phyloP scores from a whole-genome alignment of 768 basidiomycete genomes.

The Pleurotus giganteus region DNA sequence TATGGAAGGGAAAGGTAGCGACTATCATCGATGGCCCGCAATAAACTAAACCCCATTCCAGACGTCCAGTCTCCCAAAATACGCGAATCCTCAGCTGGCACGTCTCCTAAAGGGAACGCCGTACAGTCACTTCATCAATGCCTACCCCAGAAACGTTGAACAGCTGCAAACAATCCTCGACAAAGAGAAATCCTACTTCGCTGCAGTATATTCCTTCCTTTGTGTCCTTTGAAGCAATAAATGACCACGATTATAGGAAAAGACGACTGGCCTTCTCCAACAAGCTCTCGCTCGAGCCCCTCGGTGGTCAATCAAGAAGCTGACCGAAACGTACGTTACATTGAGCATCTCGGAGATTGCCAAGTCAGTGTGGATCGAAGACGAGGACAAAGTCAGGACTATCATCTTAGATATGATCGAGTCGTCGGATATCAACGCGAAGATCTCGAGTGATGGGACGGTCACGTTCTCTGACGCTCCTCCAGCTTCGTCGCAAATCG shows the following conservation, averaged over 20 bases:
- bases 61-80: conserved; percentile 65
- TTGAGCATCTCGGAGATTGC: conserved; percentile 74
- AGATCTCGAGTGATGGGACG: conserved; percentile 63
- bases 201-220: conserved; percentile 36
- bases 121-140: conserved; percentile 60
- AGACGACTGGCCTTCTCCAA: conserved; percentile 65
- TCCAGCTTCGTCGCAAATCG: conserved; percentile 40
- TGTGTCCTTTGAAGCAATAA: neutral
- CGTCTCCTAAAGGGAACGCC: conserved; percentile 67
- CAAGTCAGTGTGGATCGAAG: conserved; percentile 46
- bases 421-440: conserved; percentile 64
- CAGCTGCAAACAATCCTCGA: conserved; percentile 45
- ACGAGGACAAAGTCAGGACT: conserved; percentile 51
- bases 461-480: conserved; percentile 73
- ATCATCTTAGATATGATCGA: conserved; percentile 79
- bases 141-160: conserved; percentile 58
- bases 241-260: conserved; percentile 45
- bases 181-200: conserved; percentile 55
- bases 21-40: neutral
- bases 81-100: conserved; percentile 56
- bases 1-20: conserved; percentile 69
- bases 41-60: conserved; percentile 14
- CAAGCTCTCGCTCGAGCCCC: conserved; percentile 71
- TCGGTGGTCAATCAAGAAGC: conserved; percentile 74
- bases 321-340: conserved; percentile 82